Percentiles rank a stretch among this genome's conserved stretches.
These are phyloP conservation scores for Termitomyces sp. DNA, from an alignment of 768 basidiomycete genomes.

Conservation along the genomic window DNA sequence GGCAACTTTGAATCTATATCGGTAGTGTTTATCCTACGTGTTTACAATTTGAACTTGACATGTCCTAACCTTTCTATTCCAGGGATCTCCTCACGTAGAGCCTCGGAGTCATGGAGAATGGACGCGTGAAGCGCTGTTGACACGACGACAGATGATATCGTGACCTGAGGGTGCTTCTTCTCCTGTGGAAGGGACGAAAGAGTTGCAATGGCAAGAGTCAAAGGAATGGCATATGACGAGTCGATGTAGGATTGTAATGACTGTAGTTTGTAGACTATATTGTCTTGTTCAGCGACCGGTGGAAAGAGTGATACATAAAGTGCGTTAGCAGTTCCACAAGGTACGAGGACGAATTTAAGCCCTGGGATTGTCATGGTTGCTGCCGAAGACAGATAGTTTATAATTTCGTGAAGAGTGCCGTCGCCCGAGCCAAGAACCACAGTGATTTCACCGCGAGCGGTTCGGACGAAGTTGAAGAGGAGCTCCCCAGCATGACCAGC, in stretches of 20 bases:
- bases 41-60: not conserved
- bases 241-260: constrained; percentile 53
- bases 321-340: constrained; percentile 92
- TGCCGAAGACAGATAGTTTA: constrained; percentile 50
- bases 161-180: constrained; percentile 17
- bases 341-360: constrained; percentile 52
- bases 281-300: constrained; percentile 23
- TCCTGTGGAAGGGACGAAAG: constrained; percentile 29
- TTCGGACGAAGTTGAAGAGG: constrained; percentile 36
- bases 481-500: constrained; percentile 52
- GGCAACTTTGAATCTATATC: constrained; percentile 76
- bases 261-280: constrained; percentile 42
- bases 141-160: constrained; percentile 74
- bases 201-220: constrained; percentile 54
- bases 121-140: constrained; percentile 85
- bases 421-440: constrained; percentile 80
- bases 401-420: constrained; percentile 88
- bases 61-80: constrained; percentile 53
- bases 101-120: constrained; percentile 81
- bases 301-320: constrained; percentile 78
- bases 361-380: constrained; percentile 14
- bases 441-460: constrained; percentile 29
- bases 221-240: constrained; percentile 30
- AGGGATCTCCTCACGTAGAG: constrained; percentile 62
- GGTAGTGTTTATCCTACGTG: not conserved